A percentile compares a stretch with the other conserved stretches of the same genome.
Evolutionary conservation across 331 rosid species (phyloP).

Genomic region (Acacia concinna): DNA sequence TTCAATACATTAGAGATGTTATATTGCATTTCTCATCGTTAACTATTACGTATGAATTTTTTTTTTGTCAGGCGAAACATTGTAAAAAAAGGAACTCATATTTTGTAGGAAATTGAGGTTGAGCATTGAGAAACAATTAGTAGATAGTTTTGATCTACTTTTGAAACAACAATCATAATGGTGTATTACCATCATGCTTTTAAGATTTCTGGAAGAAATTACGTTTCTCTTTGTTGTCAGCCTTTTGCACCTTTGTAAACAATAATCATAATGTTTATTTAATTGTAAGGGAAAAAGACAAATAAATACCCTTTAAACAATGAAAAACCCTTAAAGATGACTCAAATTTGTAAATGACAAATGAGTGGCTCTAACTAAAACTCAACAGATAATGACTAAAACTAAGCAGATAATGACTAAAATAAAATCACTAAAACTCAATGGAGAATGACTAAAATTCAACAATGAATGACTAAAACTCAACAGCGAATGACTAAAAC

Average conservation of each 20-base stretch:
- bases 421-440: no score
- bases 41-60: background rate
- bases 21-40: slow-evolving; percentile 12
- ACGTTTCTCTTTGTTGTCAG: background rate
- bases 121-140: slow-evolving; percentile 27
- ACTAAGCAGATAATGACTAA: no score
- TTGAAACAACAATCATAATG: slow-evolving; percentile 19
- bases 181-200: background rate
- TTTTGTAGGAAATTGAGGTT: slow-evolving; percentile 38
- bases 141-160: slow-evolving; percentile 24
- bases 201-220: slow-evolving; percentile 20
- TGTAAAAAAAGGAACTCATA: slow-evolving; percentile 23
- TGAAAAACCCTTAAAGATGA: no score
- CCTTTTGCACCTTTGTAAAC: background rate
- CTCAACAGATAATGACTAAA: no score
- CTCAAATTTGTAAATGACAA: no score
- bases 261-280: no score
- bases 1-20: slow-evolving; percentile 18
- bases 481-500: no score
- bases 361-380: no score
- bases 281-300: no score
- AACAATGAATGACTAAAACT: no score
- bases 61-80: slow-evolving; percentile 29
- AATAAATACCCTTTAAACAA: no score
- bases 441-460: no score